Evolutionary conservation across 2,329 filamentous ascomycete genomes (phyloP).

Genomic region (Polytolypa hystricis): DNA sequence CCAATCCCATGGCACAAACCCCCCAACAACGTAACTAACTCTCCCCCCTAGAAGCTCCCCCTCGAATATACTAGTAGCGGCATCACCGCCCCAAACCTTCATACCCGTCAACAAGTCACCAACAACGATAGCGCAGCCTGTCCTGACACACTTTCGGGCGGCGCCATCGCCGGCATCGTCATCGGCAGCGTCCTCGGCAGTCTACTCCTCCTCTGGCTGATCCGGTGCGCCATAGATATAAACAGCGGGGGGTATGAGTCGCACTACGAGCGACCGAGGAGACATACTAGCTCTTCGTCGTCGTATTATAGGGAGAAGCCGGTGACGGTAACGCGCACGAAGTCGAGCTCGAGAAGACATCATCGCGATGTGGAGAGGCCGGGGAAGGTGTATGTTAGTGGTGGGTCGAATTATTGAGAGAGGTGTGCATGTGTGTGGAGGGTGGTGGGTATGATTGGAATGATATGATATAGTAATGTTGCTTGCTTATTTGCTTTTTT

Average conservation of each 20-base stretch:
- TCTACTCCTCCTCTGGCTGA: conserved; percentile 27
- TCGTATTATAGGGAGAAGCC: conserved; percentile 18
- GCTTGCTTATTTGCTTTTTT: too few species aligned
- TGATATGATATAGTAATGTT: conserved; percentile 44
- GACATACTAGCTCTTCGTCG: conserved; percentile 18
- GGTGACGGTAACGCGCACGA: conserved; percentile 15
- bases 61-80: too few species aligned
- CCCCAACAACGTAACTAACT: conserved; percentile 2
- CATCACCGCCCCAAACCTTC: conserved; percentile 9
- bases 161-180: conserved; percentile 30
- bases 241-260: conserved; percentile 16
- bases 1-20: too few species aligned
- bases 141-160: conserved; percentile 23
- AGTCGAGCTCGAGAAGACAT: conserved; percentile 16
- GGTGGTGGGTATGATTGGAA: conserved; percentile 39
- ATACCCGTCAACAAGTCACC: conserved; percentile 13
- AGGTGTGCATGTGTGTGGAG: conserved; percentile 48
- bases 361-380: conserved; percentile 23
- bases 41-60: conserved; percentile 10
- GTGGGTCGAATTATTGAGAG: conserved; percentile 36
- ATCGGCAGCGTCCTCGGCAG: conserved; percentile 29
- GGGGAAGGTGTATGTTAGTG: conserved; percentile 25
- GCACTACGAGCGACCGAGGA: conserved; percentile 13
- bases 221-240: conserved; percentile 17
- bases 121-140: not conserved